A percentile compares a stretch with the other conserved stretches of the same genome.
These are phyloP conservation scores for Aspergillus amoenus DNA, from an alignment of 2,329 filamentous ascomycete genomes.

Conservation along the genomic window DNA sequence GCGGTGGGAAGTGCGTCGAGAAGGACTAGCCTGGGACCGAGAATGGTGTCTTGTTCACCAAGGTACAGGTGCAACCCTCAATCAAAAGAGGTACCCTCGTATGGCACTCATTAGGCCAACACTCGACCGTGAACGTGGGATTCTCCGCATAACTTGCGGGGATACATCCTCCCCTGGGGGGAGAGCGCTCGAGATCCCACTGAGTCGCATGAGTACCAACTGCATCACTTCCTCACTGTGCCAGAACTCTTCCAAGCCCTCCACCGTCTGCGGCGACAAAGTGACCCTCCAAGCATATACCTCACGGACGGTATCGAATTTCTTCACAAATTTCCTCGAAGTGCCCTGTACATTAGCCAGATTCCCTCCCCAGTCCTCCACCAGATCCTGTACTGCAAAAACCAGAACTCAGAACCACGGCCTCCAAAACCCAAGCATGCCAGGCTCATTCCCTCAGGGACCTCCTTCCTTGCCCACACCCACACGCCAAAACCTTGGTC, in stretches of 20 bases:
- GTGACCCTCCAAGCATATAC: constrained; percentile 71
- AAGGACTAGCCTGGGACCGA: constrained; percentile 90
- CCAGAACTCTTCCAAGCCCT: constrained; percentile 43
- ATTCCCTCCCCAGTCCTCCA: constrained; percentile 69
- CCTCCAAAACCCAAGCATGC: constrained; percentile 38
- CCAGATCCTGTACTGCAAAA: constrained; percentile 50
- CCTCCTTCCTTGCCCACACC: constrained; percentile 49
- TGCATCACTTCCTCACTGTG: constrained; percentile 67
- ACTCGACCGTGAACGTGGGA: constrained; percentile 67
- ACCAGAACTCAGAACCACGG: constrained; percentile 67
- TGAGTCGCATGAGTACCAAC: constrained; percentile 32
- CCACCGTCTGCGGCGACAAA: constrained; percentile 80
- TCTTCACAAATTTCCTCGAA: constrained; percentile 74
- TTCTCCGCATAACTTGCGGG: constrained; percentile 59
- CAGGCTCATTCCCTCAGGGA: constrained; percentile 54
- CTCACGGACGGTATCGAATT: constrained; percentile 63
- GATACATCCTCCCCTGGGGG: constrained; percentile 32
- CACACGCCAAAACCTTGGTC: constrained; percentile 34
- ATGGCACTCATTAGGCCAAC: constrained; percentile 81
- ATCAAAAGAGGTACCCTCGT: constrained; percentile 80
- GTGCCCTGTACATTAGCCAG: constrained; percentile 81
- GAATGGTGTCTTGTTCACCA: constrained; percentile 94
- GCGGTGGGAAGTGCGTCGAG: constrained; percentile 73
- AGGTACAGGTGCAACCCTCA: constrained; percentile 79
- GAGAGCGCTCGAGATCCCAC: constrained; percentile 37